These are phyloP conservation scores for Hyaloscypha finlandica DNA, from an alignment of 495 filamentous ascomycete genomes.

Conservation along the genomic window DNA sequence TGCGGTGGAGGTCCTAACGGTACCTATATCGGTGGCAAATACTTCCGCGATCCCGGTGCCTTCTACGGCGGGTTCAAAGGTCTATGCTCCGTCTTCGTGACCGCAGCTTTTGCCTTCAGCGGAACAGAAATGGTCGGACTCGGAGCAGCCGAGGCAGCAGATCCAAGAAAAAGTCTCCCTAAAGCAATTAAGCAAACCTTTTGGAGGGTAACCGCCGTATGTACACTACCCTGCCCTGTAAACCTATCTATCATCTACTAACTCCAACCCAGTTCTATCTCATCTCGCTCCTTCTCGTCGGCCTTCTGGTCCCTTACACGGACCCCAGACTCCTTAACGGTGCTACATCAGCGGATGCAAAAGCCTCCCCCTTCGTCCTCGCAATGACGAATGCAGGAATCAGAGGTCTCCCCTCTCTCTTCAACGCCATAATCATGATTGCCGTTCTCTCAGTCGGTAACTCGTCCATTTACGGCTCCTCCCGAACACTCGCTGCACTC, in stretches of 20 bases:
- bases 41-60: constrained; percentile 81
- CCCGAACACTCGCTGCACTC: constrained; percentile 81
- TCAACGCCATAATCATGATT: constrained; percentile 89
- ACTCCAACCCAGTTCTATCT: constrained; percentile 67
- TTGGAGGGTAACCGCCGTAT: constrained; percentile 77
- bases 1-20: constrained; percentile 71
- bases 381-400: constrained; percentile 85
- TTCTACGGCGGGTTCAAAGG: constrained; percentile 94
- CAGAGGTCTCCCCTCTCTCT: constrained; percentile 70
- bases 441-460: constrained; percentile 87
- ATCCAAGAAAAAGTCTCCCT: constrained; percentile 83
- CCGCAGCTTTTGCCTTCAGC: constrained; percentile 87
- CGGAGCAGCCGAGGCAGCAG: constrained; percentile 82
- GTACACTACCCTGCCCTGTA: neutral
- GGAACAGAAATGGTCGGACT: constrained; percentile 91
- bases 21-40: constrained; percentile 77
- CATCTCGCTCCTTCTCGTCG: constrained; percentile 70
- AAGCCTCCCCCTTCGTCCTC: constrained; percentile 86
- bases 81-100: constrained; percentile 89
- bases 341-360: constrained; percentile 57
- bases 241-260: neutral
- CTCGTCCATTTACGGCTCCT: constrained; percentile 82
- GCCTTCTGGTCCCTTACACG: constrained; percentile 71
- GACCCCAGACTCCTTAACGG: constrained; percentile 61
- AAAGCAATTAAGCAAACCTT: constrained; percentile 91